Evolutionary conservation across 2,329 filamentous ascomycete genomes (phyloP).

Genomic region (Niveomyces coronatus): DNA sequence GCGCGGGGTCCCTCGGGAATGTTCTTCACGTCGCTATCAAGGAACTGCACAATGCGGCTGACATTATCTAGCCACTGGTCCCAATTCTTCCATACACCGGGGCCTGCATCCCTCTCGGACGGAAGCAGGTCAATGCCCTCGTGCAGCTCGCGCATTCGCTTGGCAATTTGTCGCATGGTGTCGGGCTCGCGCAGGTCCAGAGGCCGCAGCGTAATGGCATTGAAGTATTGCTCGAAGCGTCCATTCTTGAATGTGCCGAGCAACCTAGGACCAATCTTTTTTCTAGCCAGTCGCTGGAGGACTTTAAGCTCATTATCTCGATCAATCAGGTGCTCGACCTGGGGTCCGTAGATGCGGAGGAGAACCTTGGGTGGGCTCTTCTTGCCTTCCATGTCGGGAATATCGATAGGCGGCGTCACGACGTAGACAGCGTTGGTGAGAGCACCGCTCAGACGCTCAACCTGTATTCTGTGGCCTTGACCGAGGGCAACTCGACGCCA

Average conservation of each 20-base stretch:
- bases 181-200: slow-evolving; percentile 68
- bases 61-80: slow-evolving; percentile 75
- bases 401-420: slow-evolving; percentile 65
- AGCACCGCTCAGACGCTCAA: slow-evolving; percentile 76
- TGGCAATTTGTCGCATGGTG: slow-evolving; percentile 86
- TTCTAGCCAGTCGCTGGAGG: slow-evolving; percentile 72
- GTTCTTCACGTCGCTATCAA: slow-evolving; percentile 48
- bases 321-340: slow-evolving; percentile 93
- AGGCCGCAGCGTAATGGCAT: slow-evolving; percentile 70
- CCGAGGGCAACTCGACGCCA: slow-evolving; percentile 78
- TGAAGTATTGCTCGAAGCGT: slow-evolving; percentile 89
- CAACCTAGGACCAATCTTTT: slow-evolving; percentile 85
- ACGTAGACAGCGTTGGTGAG: slow-evolving; percentile 96
- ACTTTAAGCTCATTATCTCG: slow-evolving; percentile 83
- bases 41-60: slow-evolving; percentile 43
- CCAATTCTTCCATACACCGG: slow-evolving; percentile 87
- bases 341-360: slow-evolving; percentile 84
- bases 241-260: slow-evolving; percentile 91
- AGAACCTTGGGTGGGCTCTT: slow-evolving; percentile 58
- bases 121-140: slow-evolving; percentile 82
- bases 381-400: slow-evolving; percentile 33
- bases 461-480: slow-evolving; percentile 54
- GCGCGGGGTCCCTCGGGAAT: slow-evolving; percentile 17
- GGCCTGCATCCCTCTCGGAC: slow-evolving; percentile 66
- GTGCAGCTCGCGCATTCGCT: slow-evolving; percentile 93